Conservation (phyloP, 1,284 basidiomycete species). For the Cryptococcus wingfieldii region DNA sequence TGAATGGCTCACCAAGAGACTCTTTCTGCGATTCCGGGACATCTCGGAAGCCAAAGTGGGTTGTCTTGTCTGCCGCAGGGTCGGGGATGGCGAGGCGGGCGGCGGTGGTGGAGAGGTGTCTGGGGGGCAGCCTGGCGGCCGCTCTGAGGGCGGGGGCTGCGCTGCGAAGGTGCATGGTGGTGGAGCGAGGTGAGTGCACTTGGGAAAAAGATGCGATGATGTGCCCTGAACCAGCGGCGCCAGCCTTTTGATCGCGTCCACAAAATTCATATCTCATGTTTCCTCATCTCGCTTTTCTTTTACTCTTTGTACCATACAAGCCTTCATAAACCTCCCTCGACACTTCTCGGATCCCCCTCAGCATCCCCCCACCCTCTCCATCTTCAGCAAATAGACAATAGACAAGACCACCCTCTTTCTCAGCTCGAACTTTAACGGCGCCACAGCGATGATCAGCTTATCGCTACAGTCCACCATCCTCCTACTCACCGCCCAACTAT, state of each 20-base stretch:
- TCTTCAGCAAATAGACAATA: neutral
- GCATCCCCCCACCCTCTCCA: neutral
- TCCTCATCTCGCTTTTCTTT: neutral
- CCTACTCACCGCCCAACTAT: slow-evolving; percentile 12
- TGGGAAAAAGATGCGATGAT: neutral
- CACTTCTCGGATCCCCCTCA: neutral
- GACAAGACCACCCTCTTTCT: neutral
- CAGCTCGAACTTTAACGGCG: neutral
- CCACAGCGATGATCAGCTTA: neutral
- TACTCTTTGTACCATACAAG: neutral
- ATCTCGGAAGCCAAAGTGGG: slow-evolving; percentile 90
- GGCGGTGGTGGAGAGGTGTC: neutral
- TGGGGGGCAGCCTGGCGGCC: neutral
- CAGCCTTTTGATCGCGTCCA: too few species aligned
- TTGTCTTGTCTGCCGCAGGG: slow-evolving; percentile 48
- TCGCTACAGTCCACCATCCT: slow-evolving; percentile 11
- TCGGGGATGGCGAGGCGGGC: too few species aligned
- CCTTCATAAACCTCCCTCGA: neutral
- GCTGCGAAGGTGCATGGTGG: neutral
- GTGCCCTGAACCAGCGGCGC: neutral
- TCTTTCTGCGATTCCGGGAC: slow-evolving; percentile 72
- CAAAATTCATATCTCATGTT: neutral
- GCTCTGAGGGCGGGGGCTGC: neutral
- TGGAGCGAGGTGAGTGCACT: neutral
- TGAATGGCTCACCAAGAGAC: slow-evolving; percentile 46